phyloP scores from a whole-genome alignment of 2,329 filamentous ascomycete genomes.

The Cordyceps fumosorosea region DNA sequence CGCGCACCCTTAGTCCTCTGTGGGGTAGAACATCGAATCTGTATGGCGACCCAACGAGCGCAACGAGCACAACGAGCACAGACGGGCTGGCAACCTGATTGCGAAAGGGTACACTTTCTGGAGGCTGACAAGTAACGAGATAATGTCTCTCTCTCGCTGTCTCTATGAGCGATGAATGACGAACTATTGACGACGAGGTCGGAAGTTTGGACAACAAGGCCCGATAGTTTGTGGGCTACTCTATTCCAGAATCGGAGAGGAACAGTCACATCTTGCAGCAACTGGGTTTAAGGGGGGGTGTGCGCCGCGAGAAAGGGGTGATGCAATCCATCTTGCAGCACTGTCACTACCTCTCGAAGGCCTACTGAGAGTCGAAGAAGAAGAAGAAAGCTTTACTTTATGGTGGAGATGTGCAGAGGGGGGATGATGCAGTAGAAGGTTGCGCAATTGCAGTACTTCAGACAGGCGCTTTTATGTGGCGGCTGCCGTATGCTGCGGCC shows the following conservation, averaged over 20 bases:
- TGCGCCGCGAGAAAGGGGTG: background rate
- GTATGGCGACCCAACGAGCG: too few relatives aligned
- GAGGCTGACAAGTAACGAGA: too few relatives aligned
- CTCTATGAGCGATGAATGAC: background rate
- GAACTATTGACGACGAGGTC: background rate
- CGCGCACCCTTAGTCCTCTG: too few relatives aligned
- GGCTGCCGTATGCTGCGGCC: background rate
- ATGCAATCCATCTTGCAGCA: background rate
- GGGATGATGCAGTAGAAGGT: too few relatives aligned
- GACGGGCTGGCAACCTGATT: too few relatives aligned
- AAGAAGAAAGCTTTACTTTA: background rate
- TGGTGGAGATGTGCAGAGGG: background rate
- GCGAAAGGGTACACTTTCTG: too few relatives aligned
- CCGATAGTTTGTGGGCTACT: background rate
- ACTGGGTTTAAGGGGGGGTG: constrained; percentile 10
- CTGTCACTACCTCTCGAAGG: background rate
- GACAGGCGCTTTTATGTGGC: background rate
- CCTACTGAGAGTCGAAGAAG: background rate
- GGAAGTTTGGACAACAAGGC: background rate
- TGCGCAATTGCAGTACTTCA: background rate
- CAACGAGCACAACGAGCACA: too few relatives aligned
- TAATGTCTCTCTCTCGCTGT: background rate
- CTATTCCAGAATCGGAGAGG: constrained; percentile 15
- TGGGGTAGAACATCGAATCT: too few relatives aligned
- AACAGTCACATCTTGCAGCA: constrained; percentile 17